Evolutionary conservation across 768 basidiomycete species (phyloP), one percentile per base, ranked within the genome.

Genomic region (Boletus tylopilopsis): DNA sequence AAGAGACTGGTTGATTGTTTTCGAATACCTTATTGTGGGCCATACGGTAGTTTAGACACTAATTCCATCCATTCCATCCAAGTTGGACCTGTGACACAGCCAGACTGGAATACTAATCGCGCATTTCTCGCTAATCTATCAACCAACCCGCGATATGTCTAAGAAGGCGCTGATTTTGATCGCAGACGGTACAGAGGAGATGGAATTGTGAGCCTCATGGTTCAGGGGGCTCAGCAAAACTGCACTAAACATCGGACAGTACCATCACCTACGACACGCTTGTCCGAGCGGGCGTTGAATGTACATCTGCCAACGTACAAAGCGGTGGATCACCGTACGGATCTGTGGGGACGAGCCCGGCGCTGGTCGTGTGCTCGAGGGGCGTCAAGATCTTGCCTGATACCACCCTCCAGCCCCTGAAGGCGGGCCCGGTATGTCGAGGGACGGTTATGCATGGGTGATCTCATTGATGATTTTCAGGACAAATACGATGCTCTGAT

Each of bases 181-280:
- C 23, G 85, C 89, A 16, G 78, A 90, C 61, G 90, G 90, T 12
- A 90, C 90, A 2, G 90, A 92, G 63, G 90, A 92, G 69, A 90
- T 90, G 83, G 89, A 90, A 68, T 91, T 90, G 89, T 36, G 47
- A 51, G 57, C 3, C 4, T 5, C 16, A 15, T 21, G 30, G 29
- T 10, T 25, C 32, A 33, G 11, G 38, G 43, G 49, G 22, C 22
- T 23, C 22, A 12, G 2, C 5, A 19, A 6, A 32, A 35, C 44
- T 46, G 37, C 29, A 5, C 30, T 18, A 7, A 5, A 15, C n/a
- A 32, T 13, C 8, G 24, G 36, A 21, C 61, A 91, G 88, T 58
- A 88, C 87, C 9, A 84, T 91, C 68, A 76, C 81, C 10, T 92
- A 87, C 62, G 90, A 91, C 60, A 88, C 84, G 6, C 81, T 92